Evolutionary conservation across 345 rosid species (phyloP), one percentile per base, ranked within the genome.

Genomic region (Bruguiera sexangula): DNA sequence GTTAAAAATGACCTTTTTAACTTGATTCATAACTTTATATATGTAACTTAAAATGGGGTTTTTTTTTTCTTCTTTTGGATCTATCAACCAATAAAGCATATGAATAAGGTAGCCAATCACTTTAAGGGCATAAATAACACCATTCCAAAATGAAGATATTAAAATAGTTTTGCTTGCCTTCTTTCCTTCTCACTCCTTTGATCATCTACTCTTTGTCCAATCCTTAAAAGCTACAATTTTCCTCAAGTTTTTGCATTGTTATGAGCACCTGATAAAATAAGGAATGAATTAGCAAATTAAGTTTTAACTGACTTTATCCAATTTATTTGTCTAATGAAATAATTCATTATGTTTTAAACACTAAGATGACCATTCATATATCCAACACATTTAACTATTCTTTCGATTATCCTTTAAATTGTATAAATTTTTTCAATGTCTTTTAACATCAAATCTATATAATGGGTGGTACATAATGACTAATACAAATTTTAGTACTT

Each of bases 391-490:
- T 24, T 2, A 31, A 62, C 52, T 11, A 64, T 68, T 9, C 57
- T 60, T 20, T 43, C 15, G 8, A 74, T 5, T 6, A 50, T 46
- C 30, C 26, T 53, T 5, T 6, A 27, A 3, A 74, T 20, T 3
- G 0, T 4, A 1, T n/a, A 2, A 13, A 62, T 22, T 64, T 74
- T 74, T 74, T 56, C 63, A 18, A 68, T 62, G 7, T 68, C 69
- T 32, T 68, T 59, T 3, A 32, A 24, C 24, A 24, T 24, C 24
- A 24, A 24, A 29, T 74, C 68, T 0, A 68, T 18, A 43, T 58
- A 74, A 39, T 68, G 73, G 6, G 72, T 48, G 15, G 32, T 73
- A 74, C 52, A 74, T 34, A 63, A 46, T 20, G 69, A 61, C 72
- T 24, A 24, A 54, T 7, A 68, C 29, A 68, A 27, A 57, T 32